Percentiles rank a stretch among this genome's conserved stretches.
These are phyloP conservation scores for Solanum medicagineum DNA, from an alignment of 257 asterid genomes.

Conservation along the genomic window DNA sequence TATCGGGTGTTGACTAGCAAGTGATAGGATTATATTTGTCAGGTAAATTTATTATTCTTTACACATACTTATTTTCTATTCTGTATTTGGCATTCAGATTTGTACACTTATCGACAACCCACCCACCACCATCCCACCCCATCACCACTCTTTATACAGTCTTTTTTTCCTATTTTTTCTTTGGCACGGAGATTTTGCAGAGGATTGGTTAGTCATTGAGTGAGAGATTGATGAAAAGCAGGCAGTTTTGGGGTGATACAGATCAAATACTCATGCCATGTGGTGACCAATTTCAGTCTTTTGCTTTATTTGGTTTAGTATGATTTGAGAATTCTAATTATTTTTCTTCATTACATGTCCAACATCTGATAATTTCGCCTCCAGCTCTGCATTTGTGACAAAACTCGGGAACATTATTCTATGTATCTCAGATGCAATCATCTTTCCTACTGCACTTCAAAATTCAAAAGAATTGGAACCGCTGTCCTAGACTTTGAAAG, in stretches of 20 bases:
- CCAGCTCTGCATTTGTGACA: not conserved
- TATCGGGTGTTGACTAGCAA: too few relatives aligned
- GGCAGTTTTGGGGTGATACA: not conserved
- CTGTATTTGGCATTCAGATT: not conserved
- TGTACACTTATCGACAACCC: not conserved
- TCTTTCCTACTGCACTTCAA: not conserved
- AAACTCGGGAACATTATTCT: not conserved
- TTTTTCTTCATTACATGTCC: not conserved
- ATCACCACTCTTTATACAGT: not conserved
- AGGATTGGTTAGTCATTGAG: not conserved
- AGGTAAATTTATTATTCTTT: not conserved
- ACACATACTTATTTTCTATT: not conserved
- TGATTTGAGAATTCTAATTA: not conserved
- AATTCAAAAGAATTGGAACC: not conserved
- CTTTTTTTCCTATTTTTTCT: not conserved
- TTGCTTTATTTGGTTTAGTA: not conserved
- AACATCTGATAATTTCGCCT: not conserved
- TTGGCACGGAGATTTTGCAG: not conserved
- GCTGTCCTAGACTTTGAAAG: not conserved
- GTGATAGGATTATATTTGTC: too few relatives aligned
- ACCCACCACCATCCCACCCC: not conserved
- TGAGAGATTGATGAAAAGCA: not conserved
- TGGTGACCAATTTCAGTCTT: not conserved
- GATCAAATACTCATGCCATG: not conserved
- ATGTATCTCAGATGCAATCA: not conserved